Evolutionary conservation across 306 rosid genomes (phyloP), one percentile per base, ranked within the genome.

Genomic region (Medicago arabica): DNA sequence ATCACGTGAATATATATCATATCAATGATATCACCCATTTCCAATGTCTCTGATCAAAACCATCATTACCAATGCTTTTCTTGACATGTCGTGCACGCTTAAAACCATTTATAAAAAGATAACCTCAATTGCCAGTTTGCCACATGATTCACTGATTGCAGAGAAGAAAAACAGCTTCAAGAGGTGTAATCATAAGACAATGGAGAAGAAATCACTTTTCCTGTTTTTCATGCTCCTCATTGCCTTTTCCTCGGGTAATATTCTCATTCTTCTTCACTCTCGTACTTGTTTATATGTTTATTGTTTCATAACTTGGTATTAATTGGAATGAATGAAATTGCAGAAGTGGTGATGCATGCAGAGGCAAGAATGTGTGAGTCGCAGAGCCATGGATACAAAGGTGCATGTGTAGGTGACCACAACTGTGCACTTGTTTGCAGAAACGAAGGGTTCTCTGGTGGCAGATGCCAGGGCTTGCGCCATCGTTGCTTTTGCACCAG

Each of bases 401-500:
- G 90, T 2, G 9, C 80, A 9, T 87, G 90, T 58, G 0, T 7
- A 0, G 18, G 60, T 7, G 73, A 61, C 69, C 81, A 79, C 25
- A 82, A 87, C 83, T 87, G 90, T 54, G 90, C 77, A 0, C 1
- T 69, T 23, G 78, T 82, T 0, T 87, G 90, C 82, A 58, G 83
- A 72, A 74, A 74, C 12, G 88, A 87, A 75, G 88, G 83, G 2
- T 87, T 87, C 83, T 46, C 85, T 4, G 86, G 85, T 25, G 90
- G 88, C n/a, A 59, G 14, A 0, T 84, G 90, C 85, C 19, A 19
- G 8, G 88, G 90, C 1, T 74, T 87, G 75, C 85, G 86, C 23
- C 90, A 36, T 34, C 86, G 88, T 9, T 87, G 88, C 83, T 87
- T 87, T 47, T 87, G 90, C 58, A 84, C 82, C 8, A 70, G 55